Conservation (phyloP, 352 stramenopile species). For the Phytophthora cryptogea region DNA sequence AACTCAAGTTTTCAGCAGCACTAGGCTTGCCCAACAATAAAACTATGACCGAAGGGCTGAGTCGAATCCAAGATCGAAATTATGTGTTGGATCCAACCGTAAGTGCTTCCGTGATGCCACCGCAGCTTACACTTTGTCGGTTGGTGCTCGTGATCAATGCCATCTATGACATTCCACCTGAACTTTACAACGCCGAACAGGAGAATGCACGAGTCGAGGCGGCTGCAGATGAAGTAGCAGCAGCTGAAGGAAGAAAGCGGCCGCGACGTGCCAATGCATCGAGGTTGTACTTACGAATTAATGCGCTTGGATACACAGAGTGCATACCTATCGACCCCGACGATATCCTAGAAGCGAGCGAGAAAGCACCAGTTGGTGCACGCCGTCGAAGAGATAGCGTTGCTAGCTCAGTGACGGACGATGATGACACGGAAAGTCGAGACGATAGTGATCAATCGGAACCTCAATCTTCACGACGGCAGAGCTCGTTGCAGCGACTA, state of each 20-base stretch:
- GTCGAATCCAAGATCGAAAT: conserved; percentile 49
- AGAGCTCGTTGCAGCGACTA: conserved; percentile 7
- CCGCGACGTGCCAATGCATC: conserved; percentile 30
- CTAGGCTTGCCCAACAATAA: conserved; percentile 51
- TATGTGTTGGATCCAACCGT: conserved; percentile 53
- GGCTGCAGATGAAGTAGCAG: conserved; percentile 28
- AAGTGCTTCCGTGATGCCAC: conserved; percentile 46
- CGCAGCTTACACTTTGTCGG: conserved; percentile 77
- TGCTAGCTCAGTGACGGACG: conserved; percentile 30
- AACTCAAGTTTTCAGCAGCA: conserved; percentile 58
- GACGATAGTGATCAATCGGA: conserved; percentile 24
- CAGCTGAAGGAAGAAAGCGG: conserved; percentile 33
- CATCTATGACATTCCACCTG: conserved; percentile 81
- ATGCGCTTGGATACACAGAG: conserved; percentile 72
- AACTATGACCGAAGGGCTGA: conserved; percentile 45
- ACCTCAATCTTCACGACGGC: conserved; percentile 9
- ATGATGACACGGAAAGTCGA: conserved; percentile 31
- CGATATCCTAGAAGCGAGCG: conserved; percentile 53
- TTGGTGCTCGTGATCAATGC: conserved; percentile 79
- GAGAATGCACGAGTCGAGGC: conserved; percentile 35
- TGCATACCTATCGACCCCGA: conserved; percentile 69
- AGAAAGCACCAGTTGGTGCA: conserved; percentile 52
- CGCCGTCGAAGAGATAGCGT: conserved; percentile 42
- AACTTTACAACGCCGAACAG: conserved; percentile 73
- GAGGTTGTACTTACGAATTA: conserved; percentile 73